Evolutionary conservation across 2,329 filamentous ascomycete genomes (phyloP).

Genomic region (Aspergillus neotritici): DNA sequence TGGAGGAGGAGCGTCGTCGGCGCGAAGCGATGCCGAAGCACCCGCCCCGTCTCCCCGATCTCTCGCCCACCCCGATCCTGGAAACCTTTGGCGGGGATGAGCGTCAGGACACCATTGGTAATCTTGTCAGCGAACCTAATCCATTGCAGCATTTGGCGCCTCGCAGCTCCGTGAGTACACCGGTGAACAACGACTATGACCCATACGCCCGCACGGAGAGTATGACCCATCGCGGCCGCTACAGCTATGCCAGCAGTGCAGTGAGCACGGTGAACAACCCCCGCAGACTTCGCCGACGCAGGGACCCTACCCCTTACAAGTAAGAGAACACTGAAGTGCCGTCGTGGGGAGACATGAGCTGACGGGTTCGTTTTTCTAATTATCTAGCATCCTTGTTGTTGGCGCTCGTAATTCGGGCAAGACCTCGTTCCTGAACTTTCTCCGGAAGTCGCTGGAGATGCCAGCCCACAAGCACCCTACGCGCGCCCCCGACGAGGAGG

Average conservation of each 20-base stretch:
- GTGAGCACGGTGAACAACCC: constrained; percentile 91
- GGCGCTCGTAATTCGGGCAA: constrained; percentile 86
- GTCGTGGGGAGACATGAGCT: not conserved
- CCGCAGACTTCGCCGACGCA: constrained; percentile 82
- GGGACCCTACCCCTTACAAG: constrained; percentile 98
- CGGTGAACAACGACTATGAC: constrained; percentile 50
- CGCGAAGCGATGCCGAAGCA: constrained; percentile 54
- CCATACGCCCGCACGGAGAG: constrained; percentile 81
- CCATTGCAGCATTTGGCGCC: constrained; percentile 20
- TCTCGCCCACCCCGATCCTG: constrained; percentile 44
- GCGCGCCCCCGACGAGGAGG: constrained; percentile 54
- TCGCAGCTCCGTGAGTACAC: constrained; percentile 21
- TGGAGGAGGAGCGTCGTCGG: constrained; percentile 50
- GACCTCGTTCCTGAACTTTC: constrained; percentile 93
- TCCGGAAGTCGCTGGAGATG: constrained; percentile 76
- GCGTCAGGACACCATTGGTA: constrained; percentile 57
- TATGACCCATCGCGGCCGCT: constrained; percentile 93
- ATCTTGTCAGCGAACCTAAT: constrained; percentile 40
- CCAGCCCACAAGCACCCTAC: constrained; percentile 68
- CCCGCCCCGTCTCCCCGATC: constrained; percentile 51
- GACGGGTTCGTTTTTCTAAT: constrained; percentile 1
- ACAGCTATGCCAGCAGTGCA: constrained; percentile 91
- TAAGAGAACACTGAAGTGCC: constrained; percentile 48
- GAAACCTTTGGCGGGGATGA: constrained; percentile 59
- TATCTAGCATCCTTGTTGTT: constrained; percentile 73